These are phyloP conservation scores for Teunomyces cretensis DNA, from an alignment of 805 yeast species.

Conservation along the genomic window DNA sequence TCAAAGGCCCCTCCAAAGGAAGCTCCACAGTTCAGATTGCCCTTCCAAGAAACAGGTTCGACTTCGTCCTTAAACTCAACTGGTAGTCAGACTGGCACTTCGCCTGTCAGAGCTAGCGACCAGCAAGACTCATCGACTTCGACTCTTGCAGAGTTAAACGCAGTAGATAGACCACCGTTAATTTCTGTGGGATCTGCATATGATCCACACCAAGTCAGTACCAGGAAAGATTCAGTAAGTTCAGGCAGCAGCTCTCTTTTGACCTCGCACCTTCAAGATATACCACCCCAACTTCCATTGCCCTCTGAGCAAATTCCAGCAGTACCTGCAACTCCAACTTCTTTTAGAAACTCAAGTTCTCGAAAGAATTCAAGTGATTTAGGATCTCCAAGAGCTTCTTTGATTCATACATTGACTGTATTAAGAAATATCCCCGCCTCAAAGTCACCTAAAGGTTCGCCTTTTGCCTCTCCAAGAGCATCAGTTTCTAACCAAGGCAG, in stretches of 20 bases:
- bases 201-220: conserved; percentile 5
- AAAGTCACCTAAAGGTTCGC: conserved; percentile 38
- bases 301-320: conserved; percentile 55
- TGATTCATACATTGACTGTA: conserved; percentile 40
- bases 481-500: conserved; percentile 40
- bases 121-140: too few relatives aligned
- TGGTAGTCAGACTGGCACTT: background rate
- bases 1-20: conserved; percentile 30
- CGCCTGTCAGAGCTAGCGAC: too few relatives aligned
- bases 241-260: conserved; percentile 27
- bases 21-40: conserved; percentile 62
- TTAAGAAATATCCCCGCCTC: conserved; percentile 37
- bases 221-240: conserved; percentile 19
- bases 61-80: conserved; percentile 1
- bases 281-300: conserved; percentile 59
- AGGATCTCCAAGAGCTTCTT: conserved; percentile 40
- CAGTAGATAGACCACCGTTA: conserved; percentile 1
- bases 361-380: conserved; percentile 37
- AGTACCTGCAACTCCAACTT: conserved; percentile 35
- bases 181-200: background rate
- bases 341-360: conserved; percentile 33
- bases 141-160: background rate
- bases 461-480: conserved; percentile 48
- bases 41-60: conserved; percentile 55
- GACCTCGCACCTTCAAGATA: conserved; percentile 33